Evolutionary conservation across 1,284 basidiomycete species (phyloP).

Genomic region (Pisolithus thermaeus): DNA sequence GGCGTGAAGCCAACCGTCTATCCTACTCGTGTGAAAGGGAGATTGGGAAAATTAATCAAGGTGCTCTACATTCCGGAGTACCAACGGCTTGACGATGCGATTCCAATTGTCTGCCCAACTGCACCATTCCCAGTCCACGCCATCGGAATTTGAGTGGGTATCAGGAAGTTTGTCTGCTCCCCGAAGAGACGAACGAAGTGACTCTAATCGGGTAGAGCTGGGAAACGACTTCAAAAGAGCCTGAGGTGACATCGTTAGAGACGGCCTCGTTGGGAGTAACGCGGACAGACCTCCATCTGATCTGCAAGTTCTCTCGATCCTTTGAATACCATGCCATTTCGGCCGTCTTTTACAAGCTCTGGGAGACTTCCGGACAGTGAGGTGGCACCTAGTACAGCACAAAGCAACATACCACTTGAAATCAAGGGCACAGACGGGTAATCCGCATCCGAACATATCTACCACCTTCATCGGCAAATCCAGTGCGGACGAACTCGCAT

Average conservation of each 20-base stretch:
- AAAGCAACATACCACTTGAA: slow-evolving; percentile 65
- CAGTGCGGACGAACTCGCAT: slow-evolving; percentile 84
- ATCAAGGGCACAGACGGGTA: slow-evolving; percentile 88
- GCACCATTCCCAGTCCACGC: slow-evolving; percentile 52
- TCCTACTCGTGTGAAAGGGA: no score
- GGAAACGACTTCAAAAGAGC: slow-evolving; percentile 60
- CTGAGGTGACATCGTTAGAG: slow-evolving; percentile 29
- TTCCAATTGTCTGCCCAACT: slow-evolving; percentile 88
- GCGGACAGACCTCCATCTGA: slow-evolving; percentile 58
- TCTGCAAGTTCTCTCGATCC: slow-evolving; percentile 63
- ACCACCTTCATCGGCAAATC: slow-evolving; percentile 99
- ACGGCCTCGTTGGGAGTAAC: not conserved
- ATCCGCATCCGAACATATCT: slow-evolving; percentile 96
- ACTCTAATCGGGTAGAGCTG: slow-evolving; percentile 39
- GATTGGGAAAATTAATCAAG: slow-evolving; percentile 12
- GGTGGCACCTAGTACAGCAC: slow-evolving; percentile 5
- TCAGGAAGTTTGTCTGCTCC: slow-evolving; percentile 9
- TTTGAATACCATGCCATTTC: slow-evolving; percentile 80
- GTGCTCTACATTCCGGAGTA: slow-evolving; percentile 43
- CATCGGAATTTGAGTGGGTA: slow-evolving; percentile 13
- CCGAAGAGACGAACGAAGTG: slow-evolving; percentile 38
- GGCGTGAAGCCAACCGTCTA: no score
- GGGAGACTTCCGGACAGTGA: slow-evolving; percentile 48
- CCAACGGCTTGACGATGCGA: slow-evolving; percentile 55
- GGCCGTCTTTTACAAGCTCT: slow-evolving; percentile 81